Evolutionary conservation across 768 basidiomycete species (phyloP), one percentile per base, ranked within the genome.

Genomic region (Cystofilobasidium bisporidii): DNA sequence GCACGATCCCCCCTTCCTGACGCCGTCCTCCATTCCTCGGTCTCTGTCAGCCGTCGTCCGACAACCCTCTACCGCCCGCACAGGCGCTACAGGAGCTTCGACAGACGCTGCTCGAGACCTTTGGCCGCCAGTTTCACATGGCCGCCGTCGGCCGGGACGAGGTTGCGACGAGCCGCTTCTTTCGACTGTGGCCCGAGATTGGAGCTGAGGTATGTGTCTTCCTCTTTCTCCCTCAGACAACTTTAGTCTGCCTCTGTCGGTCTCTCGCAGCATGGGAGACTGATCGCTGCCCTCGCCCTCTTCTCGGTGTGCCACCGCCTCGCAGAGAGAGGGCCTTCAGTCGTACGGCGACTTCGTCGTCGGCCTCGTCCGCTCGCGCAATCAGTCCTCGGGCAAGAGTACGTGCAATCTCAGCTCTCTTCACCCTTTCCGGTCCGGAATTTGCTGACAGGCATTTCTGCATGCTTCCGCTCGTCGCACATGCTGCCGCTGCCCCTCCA

Each of bases 121-220:
- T 98, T 77, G 82, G 81, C 38, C 79, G 79, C n/a, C 83, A 87
- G 61, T 99, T 99, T 74, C 83, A 85, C 50, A 81, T 85, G 64
- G 96, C 94, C 0, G 90, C 91, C 6, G 81, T 80, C 26, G 82
- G 84, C 18, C 83, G 89, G 32, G 91, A 97, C 77, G 87, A 91
- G 30, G 86, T 86, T 18, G 86, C 86, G 0, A 92, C 89, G 1
- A 92, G 86, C 72, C 85, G 96, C 17, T 98, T 89, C 79, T 99
- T 99, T 82, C 92, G 97, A 76, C 81, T 99, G 3, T 99, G 98
- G 77, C 96, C 96, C 5, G 86, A 86, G 3, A 92, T 99, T 62
- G 91, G 91, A 9, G 96, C 91, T 83, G 92, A 98, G 59, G 72
- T 72, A 30, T 20, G 69, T 70, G 0, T 24, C 20, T n/a, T 22